Evolutionary conservation across 352 stramenopile species (phyloP).

Genomic region (Phytophthora fragariaefolia): DNA sequence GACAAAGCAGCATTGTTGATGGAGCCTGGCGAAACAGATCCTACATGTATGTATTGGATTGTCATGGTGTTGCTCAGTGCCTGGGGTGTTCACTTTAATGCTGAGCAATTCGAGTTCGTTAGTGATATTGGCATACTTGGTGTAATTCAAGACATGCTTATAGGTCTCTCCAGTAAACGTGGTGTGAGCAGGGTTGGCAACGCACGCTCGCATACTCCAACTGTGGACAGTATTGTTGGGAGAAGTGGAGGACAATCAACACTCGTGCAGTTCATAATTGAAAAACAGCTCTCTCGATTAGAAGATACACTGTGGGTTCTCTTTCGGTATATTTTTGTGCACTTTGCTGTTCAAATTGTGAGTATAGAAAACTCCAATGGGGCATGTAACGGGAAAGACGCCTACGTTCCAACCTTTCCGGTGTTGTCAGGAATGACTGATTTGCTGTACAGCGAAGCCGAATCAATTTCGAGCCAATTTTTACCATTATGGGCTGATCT

Average conservation of each 20-base stretch:
- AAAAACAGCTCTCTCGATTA: slow-evolving; percentile 28
- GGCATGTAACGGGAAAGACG: not conserved
- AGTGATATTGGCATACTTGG: slow-evolving; percentile 53
- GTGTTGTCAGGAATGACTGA: slow-evolving; percentile 24
- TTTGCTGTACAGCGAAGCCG: slow-evolving; percentile 37
- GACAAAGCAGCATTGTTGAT: slow-evolving; percentile 35
- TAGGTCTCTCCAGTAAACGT: slow-evolving; percentile 17
- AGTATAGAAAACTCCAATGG: not conserved
- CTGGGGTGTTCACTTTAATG: slow-evolving; percentile 49
- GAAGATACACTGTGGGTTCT: slow-evolving; percentile 43
- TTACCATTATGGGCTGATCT: not conserved
- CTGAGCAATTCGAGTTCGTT: slow-evolving; percentile 58
- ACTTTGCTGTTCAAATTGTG: slow-evolving; percentile 41
- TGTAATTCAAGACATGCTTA: slow-evolving; percentile 45
- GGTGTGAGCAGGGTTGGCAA: not conserved
- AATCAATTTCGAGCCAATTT: slow-evolving; percentile 23
- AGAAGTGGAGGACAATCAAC: slow-evolving; percentile 15
- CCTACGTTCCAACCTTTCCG: slow-evolving; percentile 31
- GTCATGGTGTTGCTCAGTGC: slow-evolving; percentile 46
- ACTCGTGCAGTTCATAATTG: slow-evolving; percentile 1
- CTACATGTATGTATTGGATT: slow-evolving; percentile 25
- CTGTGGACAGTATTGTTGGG: slow-evolving; percentile 16
- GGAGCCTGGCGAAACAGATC: slow-evolving; percentile 13
- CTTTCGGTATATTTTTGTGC: slow-evolving; percentile 48
- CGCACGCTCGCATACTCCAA: slow-evolving; percentile 1